Percentiles rank a stretch among this genome's conserved stretches.
phyloP scores from a whole-genome alignment of 2,329 filamentous ascomycete genomes.

The Apiospora malaysiana region DNA sequence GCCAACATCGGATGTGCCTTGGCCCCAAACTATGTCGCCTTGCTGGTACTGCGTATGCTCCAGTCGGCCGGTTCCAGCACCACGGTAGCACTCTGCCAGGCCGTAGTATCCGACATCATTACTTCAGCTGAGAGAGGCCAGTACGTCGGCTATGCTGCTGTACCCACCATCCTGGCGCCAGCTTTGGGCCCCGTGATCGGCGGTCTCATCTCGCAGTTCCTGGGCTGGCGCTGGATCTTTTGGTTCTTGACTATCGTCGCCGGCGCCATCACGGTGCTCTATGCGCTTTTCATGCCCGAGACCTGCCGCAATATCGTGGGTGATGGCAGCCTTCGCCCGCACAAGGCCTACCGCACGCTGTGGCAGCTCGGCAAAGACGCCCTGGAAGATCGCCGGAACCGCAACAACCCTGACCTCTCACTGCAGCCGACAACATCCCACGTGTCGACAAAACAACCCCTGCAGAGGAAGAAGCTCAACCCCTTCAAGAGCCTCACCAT shows the following conservation, averaged over 20 bases:
- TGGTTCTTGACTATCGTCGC: constrained; percentile 34
- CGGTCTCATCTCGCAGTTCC: constrained; percentile 53
- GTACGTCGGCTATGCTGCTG: constrained; percentile 55
- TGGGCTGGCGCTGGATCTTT: constrained; percentile 36
- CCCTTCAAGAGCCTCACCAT: constrained; percentile 42
- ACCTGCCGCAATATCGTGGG: constrained; percentile 51
- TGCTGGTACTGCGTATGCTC: constrained; percentile 55
- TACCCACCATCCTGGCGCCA: constrained; percentile 49
- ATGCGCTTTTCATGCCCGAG: constrained; percentile 43
- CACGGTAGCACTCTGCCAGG: constrained; percentile 58
- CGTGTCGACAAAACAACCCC: constrained; percentile 26
- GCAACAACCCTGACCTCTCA: constrained; percentile 21
- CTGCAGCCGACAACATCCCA: constrained; percentile 26
- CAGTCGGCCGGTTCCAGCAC: constrained; percentile 59
- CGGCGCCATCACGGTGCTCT: constrained; percentile 27
- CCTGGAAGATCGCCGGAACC: background rate
- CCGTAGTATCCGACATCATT: constrained; percentile 62
- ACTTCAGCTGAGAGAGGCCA: constrained; percentile 61
- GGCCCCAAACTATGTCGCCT: constrained; percentile 49
- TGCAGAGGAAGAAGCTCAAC: constrained; percentile 36
- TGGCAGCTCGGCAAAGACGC: constrained; percentile 34
- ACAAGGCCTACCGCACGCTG: constrained; percentile 34
- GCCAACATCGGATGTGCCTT: constrained; percentile 54
- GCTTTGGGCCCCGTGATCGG: constrained; percentile 55
- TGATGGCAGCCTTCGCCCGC: constrained; percentile 47